Conservation (phyloP, 306 rosid species). For the Pterocarpus macrocarpus region DNA sequence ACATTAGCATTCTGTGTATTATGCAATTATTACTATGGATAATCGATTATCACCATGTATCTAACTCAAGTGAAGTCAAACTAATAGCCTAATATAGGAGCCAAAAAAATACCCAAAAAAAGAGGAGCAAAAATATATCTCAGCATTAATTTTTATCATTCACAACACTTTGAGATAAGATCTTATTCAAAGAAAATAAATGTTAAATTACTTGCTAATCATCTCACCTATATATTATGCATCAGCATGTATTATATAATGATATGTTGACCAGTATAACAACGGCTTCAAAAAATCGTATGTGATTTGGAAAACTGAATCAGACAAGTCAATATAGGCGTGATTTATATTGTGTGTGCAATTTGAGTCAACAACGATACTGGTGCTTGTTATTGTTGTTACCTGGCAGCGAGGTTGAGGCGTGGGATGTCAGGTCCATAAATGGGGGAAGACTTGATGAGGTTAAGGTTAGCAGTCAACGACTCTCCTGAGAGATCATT, state of each 20-base stretch:
- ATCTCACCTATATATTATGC: too few relatives aligned
- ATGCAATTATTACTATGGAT: background rate
- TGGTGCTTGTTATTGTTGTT: background rate
- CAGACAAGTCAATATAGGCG: background rate
- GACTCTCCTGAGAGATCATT: constrained; percentile 38
- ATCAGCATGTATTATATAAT: background rate
- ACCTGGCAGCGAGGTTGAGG: constrained; percentile 76
- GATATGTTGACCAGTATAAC: background rate
- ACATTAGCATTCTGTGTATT: background rate
- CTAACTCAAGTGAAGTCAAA: too few relatives aligned
- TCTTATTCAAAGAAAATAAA: too few relatives aligned
- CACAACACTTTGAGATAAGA: too few relatives aligned
- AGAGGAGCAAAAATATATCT: too few relatives aligned
- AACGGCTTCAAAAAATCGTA: background rate
- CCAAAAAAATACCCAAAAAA: too few relatives aligned
- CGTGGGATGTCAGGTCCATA: constrained; percentile 72
- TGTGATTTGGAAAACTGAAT: background rate
- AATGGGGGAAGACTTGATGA: constrained; percentile 61
- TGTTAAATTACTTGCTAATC: too few relatives aligned
- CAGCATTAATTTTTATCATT: too few relatives aligned
- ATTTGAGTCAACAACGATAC: background rate
- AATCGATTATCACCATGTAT: background rate
- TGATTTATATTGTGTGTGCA: background rate
- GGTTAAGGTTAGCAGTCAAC: constrained; percentile 68
- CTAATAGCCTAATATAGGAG: too few relatives aligned